phyloP scores from a whole-genome alignment of 768 basidiomycete species.

The Sutorius australiensis region DNA sequence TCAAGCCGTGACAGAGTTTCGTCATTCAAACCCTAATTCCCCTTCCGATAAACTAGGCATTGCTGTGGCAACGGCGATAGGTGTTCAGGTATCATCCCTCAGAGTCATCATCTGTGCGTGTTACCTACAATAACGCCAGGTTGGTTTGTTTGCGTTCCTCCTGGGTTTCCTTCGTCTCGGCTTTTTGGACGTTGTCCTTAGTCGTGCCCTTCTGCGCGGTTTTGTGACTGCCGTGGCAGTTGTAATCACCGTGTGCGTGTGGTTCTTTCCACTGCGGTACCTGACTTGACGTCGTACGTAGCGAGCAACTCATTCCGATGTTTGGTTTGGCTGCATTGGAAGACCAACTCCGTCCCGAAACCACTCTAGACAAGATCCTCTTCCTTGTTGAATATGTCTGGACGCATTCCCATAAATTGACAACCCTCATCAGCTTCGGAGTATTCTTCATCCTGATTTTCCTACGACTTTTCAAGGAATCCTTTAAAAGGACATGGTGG shows the following conservation, averaged over 20 bases:
- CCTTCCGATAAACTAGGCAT: conserved; percentile 52
- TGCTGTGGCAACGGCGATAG: conserved; percentile 75
- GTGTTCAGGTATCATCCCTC: conserved; percentile 60
- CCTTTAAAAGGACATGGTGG: conserved; percentile 59
- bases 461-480: conserved; percentile 53
- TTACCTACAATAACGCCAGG: conserved; percentile 37
- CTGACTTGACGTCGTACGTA: conserved; percentile 23
- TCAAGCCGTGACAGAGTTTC: conserved; percentile 73
- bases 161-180: conserved; percentile 87
- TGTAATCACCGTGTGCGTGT: conserved; percentile 75
- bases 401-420: conserved; percentile 56
- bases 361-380: conserved; percentile 70
- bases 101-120: background rate
- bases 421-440: conserved; percentile 71
- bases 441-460: conserved; percentile 64
- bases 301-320: conserved; percentile 88
- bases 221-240: conserved; percentile 83
- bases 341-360: conserved; percentile 52
- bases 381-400: conserved; percentile 66
- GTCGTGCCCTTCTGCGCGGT: conserved; percentile 81
- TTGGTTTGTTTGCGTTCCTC: conserved; percentile 79
- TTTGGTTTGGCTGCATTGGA: conserved; percentile 67
- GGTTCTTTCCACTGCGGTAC: background rate
- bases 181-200: conserved; percentile 91
- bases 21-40: conserved; percentile 42